Evolutionary conservation across 2,329 filamentous ascomycete genomes (phyloP).

Genomic region (Xylariaceae sp.): DNA sequence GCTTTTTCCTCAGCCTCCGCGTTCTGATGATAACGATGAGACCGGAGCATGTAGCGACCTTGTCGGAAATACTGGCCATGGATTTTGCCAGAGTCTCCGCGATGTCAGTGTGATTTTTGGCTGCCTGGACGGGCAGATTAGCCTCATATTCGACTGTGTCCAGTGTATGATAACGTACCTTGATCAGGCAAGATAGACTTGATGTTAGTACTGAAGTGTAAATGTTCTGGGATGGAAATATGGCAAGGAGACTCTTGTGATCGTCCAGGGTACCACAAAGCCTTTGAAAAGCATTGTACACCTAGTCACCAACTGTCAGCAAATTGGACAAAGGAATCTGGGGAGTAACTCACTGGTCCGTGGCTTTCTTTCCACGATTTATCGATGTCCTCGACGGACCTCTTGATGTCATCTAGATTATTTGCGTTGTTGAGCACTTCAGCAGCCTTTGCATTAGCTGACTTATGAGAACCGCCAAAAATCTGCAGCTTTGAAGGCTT

Average conservation of each 20-base stretch:
- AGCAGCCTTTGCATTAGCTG: constrained; percentile 6
- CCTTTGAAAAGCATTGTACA: constrained; percentile 12
- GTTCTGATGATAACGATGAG: constrained; percentile 13
- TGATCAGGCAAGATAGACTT: constrained; percentile 16
- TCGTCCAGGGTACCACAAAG: constrained; percentile 14
- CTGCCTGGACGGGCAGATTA: constrained; percentile 7
- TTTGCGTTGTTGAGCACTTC: constrained; percentile 5
- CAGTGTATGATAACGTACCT: constrained; percentile 1
- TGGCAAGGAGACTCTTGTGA: constrained; percentile 12
- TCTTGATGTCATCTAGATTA: constrained; percentile 8
- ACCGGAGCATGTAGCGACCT: constrained; percentile 12
- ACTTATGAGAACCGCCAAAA: constrained; percentile 12
- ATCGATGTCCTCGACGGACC: constrained; percentile 7
- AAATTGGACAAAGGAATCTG: neutral
- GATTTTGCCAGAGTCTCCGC: constrained; percentile 12
- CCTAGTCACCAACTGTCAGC: constrained; percentile 1
- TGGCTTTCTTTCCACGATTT: constrained; percentile 14
- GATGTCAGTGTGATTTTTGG: constrained; percentile 16
- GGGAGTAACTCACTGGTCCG: constrained; percentile 6
- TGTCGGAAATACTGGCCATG: constrained; percentile 11
- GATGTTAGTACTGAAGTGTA: constrained; percentile 11
- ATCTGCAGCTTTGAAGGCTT: constrained; percentile 14
- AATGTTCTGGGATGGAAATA: constrained; percentile 14
- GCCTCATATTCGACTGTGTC: neutral
- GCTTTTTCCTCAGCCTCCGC: constrained; percentile 9